phyloP scores from a whole-genome alignment of 257 asterid species.

The Knoxia roxburghii region DNA sequence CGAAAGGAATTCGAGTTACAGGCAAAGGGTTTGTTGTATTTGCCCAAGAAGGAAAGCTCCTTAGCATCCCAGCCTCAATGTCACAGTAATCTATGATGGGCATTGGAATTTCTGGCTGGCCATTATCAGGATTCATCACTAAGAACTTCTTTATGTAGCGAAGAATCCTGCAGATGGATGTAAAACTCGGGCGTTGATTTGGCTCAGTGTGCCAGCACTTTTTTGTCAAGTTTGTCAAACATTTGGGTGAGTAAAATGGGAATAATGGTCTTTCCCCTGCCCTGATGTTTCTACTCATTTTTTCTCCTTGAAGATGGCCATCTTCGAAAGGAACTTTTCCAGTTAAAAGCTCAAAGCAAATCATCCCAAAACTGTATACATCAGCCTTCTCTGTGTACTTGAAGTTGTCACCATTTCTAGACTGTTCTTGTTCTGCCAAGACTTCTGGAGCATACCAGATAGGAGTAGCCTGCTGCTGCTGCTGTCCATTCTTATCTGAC shows the following conservation, averaged over 20 bases:
- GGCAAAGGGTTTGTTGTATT: conserved; percentile 21
- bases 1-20: conserved; percentile 53
- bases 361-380: conserved; percentile 85
- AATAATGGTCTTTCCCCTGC: conserved; percentile 91
- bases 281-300: conserved; percentile 72
- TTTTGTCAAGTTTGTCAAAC: conserved; percentile 35
- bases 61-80: conserved; percentile 29
- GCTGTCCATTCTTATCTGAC: conserved; percentile 30
- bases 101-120: conserved; percentile 53
- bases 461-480: too few relatives aligned
- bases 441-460: conserved; percentile 92
- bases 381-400: conserved; percentile 62
- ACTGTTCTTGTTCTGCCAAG: conserved; percentile 48
- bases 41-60: conserved; percentile 20
- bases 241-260: conserved; percentile 72
- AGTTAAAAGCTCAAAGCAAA: conserved; percentile 71
- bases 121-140: conserved; percentile 41
- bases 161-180: conserved; percentile 59
- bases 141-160: conserved; percentile 48
- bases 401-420: conserved; percentile 16
- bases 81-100: conserved; percentile 42
- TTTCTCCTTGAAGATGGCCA: conserved; percentile 78
- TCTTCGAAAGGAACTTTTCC: conserved; percentile 95
- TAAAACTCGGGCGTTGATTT: conserved; percentile 35
- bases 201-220: conserved; percentile 45